Percentiles rank a stretch among this genome's conserved stretches.
Evolutionary conservation across 2,329 filamentous ascomycete genomes (phyloP).

Genomic region (Sporothrix variecibatus): DNA sequence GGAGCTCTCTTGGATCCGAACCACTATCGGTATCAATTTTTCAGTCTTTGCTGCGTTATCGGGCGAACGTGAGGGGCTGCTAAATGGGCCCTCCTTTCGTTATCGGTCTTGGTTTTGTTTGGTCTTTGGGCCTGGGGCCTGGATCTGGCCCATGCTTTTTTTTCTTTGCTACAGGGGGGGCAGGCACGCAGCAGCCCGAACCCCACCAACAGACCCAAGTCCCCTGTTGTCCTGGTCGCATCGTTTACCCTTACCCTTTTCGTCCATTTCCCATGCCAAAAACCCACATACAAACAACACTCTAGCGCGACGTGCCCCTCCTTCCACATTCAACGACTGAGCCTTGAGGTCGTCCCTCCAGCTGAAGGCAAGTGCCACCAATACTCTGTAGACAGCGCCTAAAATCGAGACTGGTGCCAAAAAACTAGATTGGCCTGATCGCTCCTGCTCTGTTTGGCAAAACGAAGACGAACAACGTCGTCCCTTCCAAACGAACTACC

Average conservation of each 20-base stretch:
- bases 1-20: not conserved
- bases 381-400: not conserved
- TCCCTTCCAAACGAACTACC: not conserved
- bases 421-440: constrained; percentile 14
- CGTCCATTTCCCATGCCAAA: not conserved
- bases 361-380: not conserved
- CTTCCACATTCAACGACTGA: not conserved
- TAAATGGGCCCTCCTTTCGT: not conserved
- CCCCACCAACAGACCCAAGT: constrained; percentile 9
- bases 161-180: not conserved
- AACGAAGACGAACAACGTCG: not conserved
- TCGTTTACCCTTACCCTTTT: constrained; percentile 19
- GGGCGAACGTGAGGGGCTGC: constrained; percentile 14
- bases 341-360: not conserved
- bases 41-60: constrained; percentile 17
- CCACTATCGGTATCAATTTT: not conserved
- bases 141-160: constrained; percentile 10
- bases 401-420: not conserved
- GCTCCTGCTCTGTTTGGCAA: not conserved
- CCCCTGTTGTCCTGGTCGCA: not conserved
- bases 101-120: not conserved
- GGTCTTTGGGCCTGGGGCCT: not conserved
- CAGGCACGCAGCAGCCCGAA: not conserved
- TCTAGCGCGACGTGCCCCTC: constrained; percentile 10
- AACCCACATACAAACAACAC: not conserved